Percentiles rank a stretch among this genome's conserved stretches.
Conservation (phyloP, 2,329 filamentous ascomycete genomes). For the Nemania abortiva region DNA sequence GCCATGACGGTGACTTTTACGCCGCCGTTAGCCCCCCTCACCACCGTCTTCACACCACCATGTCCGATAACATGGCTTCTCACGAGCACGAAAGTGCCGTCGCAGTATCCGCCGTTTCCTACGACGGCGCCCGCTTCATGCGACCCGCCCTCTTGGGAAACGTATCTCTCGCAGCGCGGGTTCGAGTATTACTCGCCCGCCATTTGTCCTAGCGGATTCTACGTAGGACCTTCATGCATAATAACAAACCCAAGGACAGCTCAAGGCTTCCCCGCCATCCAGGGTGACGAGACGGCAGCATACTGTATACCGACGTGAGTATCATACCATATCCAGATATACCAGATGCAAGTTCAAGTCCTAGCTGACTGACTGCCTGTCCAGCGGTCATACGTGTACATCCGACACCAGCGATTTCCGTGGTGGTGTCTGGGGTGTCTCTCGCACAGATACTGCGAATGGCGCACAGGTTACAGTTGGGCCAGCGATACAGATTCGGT, state of each 20-base stretch:
- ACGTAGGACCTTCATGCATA: slow-evolving; percentile 42
- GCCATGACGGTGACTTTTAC: slow-evolving; percentile 36
- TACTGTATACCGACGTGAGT: slow-evolving; percentile 49
- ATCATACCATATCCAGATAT: neutral
- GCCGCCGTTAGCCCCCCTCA: slow-evolving; percentile 53
- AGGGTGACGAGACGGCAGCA: slow-evolving; percentile 44
- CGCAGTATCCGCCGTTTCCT: slow-evolving; percentile 55
- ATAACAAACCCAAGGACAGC: slow-evolving; percentile 47
- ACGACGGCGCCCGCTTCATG: slow-evolving; percentile 47
- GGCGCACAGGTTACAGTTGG: slow-evolving; percentile 40
- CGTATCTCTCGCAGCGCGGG: slow-evolving; percentile 52
- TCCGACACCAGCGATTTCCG: slow-evolving; percentile 52
- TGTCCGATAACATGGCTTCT: slow-evolving; percentile 57
- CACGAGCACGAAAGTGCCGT: slow-evolving; percentile 54
- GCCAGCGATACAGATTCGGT: slow-evolving; percentile 46
- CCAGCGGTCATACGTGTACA: slow-evolving; percentile 55
- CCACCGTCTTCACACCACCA: slow-evolving; percentile 56
- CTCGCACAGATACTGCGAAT: slow-evolving; percentile 42
- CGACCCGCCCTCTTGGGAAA: slow-evolving; percentile 54
- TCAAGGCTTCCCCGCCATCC: slow-evolving; percentile 43
- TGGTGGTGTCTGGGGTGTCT: slow-evolving; percentile 41
- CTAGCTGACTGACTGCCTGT: slow-evolving; percentile 19
- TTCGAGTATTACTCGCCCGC: slow-evolving; percentile 51
- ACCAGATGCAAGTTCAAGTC: neutral
- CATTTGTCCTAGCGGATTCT: slow-evolving; percentile 44